Evolutionary conservation across 495 filamentous ascomycete genomes (phyloP), one percentile per base, ranked within the genome.

Genomic region (Aspergillus heteromorphus): DNA sequence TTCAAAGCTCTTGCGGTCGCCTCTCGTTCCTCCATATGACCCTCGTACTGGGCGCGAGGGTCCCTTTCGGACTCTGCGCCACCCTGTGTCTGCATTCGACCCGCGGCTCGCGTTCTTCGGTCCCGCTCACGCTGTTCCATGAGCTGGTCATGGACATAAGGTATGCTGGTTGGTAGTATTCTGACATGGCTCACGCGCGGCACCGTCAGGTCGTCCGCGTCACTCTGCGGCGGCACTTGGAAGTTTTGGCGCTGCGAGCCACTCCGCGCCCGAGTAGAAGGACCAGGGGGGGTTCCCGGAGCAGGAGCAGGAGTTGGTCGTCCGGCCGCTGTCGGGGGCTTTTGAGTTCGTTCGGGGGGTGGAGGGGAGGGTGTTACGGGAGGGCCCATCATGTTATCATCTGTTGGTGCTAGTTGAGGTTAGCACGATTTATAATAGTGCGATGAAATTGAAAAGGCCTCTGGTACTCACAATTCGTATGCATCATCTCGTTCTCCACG

Each of bases 401-500:
- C 74, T 8, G 63, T 70, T 9, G 74, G 74, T 16, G 74, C 74
- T 76, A 17, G 36, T 38, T 19, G 47, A 62, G 56, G 65, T 65
- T 58, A 59, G 27, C 23, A 54, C 17, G 17, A 34, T 20, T 6
- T 13, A n/a, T 19, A 45, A 38, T 13, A 38, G 19, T 10, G 42
- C 30, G 23, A 47, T 9, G 17, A 17, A 23, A 17, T 40, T 45
- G 36, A 1, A 42, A 27, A 11, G 16, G 20, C 34, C 18, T 21
- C 16, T 29, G 43, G 18, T 17, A 67, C 78, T 73, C 58, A 95
- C 91, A 91, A 69, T 90, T 95, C 29, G 83, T 86, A 64, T 90
- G 88, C 95, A 97, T 97, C 64, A 98, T 82, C 68, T 96, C 91
- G 69, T 98, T 97, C 72, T 98, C 93, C 47, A 92, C 83, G 27